Base-by-base conservation (phyloP, 208 protist genomes). In the Jaenimonas drosophilae region DNA sequence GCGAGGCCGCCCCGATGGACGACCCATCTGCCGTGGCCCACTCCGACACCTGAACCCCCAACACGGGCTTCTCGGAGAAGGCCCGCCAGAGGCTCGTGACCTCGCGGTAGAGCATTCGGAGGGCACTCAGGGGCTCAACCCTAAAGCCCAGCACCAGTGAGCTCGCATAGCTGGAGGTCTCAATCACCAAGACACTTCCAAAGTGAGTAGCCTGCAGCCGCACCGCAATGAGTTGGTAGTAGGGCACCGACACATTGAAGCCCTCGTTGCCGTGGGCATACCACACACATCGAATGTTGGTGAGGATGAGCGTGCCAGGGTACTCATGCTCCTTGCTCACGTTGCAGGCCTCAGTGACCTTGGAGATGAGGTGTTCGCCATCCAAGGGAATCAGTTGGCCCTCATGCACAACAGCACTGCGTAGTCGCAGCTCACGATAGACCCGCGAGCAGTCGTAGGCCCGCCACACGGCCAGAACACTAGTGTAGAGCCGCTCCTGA, bases 201-300 rank as follows among this genome's bases (percentile, higher is more conserved):
- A 88, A 92, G 30, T 77, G 85, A 12, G 86, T 92, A 20, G 81
- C 59, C 50, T 88, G 76, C 11, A 85, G 51, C 28, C 59, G 59
- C 12, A 96, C 27, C 21, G 59, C 62, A 19, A 64, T 79, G 17
- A 97, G 69, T 59, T 98, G 94, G 16, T 97, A 38, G 49, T 97
- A 98, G 16, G 96, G 96, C 36, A 98, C 92, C 21, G 78, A 95
- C 19, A 97, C 88, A 68, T 98, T 98, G 51, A 98, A 96, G 64
- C 87, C 81, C 33, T 90, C 77, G 1, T 70, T 52, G 4, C 68
- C 42, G 27, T 78, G 69, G 0, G 88, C 83, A 49, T 88, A 90
- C 96, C 96, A 99, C 5, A 98, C 95, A 3, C 98, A 31, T 21
- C 96, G 90, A 7, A 98, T 58, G 59, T 98, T 98, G 6, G 94